A percentile compares a stretch with the other conserved stretches of the same genome.
phyloP scores from a whole-genome alignment of 2,329 filamentous ascomycete genomes.

The Colletotrichum endophyticum region DNA sequence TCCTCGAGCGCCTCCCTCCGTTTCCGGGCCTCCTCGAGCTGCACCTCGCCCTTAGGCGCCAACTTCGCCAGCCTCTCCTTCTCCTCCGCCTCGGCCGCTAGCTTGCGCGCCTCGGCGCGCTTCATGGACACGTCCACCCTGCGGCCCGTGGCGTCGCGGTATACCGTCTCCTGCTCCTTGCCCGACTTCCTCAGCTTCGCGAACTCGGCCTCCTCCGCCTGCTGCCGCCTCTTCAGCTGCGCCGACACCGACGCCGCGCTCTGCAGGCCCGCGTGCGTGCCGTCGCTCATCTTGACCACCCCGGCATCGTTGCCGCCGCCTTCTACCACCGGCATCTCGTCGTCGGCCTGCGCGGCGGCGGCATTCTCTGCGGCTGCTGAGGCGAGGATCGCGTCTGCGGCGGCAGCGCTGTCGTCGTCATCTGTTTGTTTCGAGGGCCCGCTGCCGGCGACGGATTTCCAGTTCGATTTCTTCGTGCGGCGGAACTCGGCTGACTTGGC shows the following conservation, averaged over 20 bases:
- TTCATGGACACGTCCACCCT: slow-evolving; percentile 93
- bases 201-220: slow-evolving; percentile 63
- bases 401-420: slow-evolving; percentile 56
- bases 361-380: slow-evolving; percentile 72
- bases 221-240: slow-evolving; percentile 69
- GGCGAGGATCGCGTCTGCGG: slow-evolving; percentile 80
- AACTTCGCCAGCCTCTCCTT: slow-evolving; percentile 71
- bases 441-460: slow-evolving; percentile 72
- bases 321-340: slow-evolving; percentile 52
- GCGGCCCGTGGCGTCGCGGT: slow-evolving; percentile 93
- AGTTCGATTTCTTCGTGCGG: slow-evolving; percentile 77
- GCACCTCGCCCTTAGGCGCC: slow-evolving; percentile 83
- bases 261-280: slow-evolving; percentile 86
- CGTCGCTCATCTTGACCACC: slow-evolving; percentile 79
- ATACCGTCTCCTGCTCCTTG: slow-evolving; percentile 80
- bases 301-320: slow-evolving; percentile 45
- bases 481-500: slow-evolving; percentile 66
- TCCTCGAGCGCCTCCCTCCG: slow-evolving; percentile 75
- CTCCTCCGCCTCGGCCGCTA: slow-evolving; percentile 68
- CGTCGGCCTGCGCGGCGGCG: slow-evolving; percentile 52
- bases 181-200: slow-evolving; percentile 45
- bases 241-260: slow-evolving; percentile 78
- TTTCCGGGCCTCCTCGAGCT: slow-evolving; percentile 70
- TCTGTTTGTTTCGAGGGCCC: slow-evolving; percentile 30
- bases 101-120: slow-evolving; percentile 80